Evolutionary conservation across 192 early-diverging fungal genomes (phyloP).

Genomic region (Backusella luteola): DNA sequence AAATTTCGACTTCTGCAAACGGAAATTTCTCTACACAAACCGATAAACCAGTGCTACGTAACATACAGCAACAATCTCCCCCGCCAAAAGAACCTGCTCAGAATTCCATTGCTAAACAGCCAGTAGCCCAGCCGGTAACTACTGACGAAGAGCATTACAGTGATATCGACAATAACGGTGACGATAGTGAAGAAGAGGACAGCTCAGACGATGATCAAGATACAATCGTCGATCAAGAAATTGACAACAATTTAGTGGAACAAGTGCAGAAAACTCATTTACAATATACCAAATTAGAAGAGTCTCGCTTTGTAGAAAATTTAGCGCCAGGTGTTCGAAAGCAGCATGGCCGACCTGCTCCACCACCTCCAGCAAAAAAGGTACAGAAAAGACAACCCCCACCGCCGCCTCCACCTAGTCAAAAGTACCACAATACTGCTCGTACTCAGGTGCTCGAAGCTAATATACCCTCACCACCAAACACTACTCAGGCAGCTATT

Average conservation of each 20-base stretch:
- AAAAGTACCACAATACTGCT: slow-evolving; percentile 24
- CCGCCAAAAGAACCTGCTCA: neutral
- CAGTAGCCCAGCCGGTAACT: neutral
- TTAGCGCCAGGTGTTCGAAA: slow-evolving; percentile 8
- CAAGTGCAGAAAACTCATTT: slow-evolving; percentile 18
- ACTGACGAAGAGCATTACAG: neutral
- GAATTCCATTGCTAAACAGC: neutral
- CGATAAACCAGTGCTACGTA: neutral
- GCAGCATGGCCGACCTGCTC: neutral
- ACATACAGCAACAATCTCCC: neutral
- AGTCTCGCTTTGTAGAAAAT: neutral
- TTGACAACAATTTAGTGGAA: slow-evolving; percentile 16
- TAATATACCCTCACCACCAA: neutral
- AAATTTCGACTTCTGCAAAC: neutral
- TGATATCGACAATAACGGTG: slow-evolving; percentile 4
- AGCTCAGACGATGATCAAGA: neutral
- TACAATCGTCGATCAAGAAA: neutral
- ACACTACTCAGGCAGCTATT: neutral
- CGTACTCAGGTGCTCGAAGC: neutral
- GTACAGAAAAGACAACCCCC: slow-evolving; percentile 13
- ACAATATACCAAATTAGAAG: slow-evolving; percentile 11
- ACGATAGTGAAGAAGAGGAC: slow-evolving; percentile 9
- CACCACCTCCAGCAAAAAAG: neutral
- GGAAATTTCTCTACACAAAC: slow-evolving; percentile 5
- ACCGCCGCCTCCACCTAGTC: slow-evolving; percentile 27